A percentile compares a stretch with the other conserved stretches of the same genome.
Conservation (phyloP, 1,139 yeast genomes). For the Debaryomycetaceae sp. region DNA sequence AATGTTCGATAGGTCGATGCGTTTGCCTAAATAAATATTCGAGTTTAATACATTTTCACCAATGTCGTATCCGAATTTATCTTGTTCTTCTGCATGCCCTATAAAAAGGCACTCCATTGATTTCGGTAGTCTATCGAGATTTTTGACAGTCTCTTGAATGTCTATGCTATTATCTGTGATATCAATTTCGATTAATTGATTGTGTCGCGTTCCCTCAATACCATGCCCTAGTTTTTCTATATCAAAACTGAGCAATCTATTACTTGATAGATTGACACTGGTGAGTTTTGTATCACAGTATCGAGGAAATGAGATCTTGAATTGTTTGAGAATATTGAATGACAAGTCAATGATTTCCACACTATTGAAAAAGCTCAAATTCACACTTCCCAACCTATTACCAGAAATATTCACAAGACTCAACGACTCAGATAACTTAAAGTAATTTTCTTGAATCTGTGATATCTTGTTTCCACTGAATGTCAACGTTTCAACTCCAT, state of each 20-base stretch:
- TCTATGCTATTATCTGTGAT: conserved; percentile 15
- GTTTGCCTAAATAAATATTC: conserved; percentile 15
- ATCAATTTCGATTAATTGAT: conserved; percentile 19
- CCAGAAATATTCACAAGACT: conserved; percentile 11
- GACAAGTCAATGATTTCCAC: conserved; percentile 16
- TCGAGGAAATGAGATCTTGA: conserved; percentile 11
- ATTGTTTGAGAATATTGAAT: conserved; percentile 10
- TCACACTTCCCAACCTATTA: conserved; percentile 11
- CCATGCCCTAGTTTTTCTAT: conserved; percentile 14
- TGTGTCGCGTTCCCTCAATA: conserved; percentile 10
- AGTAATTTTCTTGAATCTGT: conserved; percentile 1
- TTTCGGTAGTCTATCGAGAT: conserved; percentile 10
- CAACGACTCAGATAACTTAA: conserved; percentile 9
- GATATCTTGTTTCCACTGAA: conserved; percentile 3
- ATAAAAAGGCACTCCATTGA: conserved; percentile 14
- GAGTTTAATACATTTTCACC: conserved; percentile 15
- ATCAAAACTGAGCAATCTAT: conserved; percentile 11
- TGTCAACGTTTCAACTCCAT: conserved; percentile 2
- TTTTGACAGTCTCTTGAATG: conserved; percentile 2
- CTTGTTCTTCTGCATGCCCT: conserved; percentile 18
- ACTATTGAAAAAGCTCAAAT: conserved; percentile 7
- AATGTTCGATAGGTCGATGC: conserved; percentile 11
- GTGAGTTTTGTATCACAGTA: conserved; percentile 11
- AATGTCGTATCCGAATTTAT: conserved; percentile 22
- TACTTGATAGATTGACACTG: conserved; percentile 16